These are phyloP conservation scores for Pleodorina starrii DNA, from an alignment of 139 green algal genomes.

Conservation along the genomic window DNA sequence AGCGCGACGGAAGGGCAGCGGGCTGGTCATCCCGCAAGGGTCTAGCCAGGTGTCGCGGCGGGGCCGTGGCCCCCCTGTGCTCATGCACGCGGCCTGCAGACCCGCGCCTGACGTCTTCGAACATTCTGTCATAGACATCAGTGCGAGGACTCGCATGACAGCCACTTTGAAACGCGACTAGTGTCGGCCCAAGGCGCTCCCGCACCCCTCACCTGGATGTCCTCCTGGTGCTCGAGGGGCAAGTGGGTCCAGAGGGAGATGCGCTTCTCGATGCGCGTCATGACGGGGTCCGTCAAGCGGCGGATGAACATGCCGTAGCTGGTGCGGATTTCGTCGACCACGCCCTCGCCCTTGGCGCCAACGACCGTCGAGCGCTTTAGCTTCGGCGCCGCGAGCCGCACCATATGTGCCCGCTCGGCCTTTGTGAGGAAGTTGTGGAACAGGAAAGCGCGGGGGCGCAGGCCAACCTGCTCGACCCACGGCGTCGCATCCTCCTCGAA, in stretches of 20 bases:
- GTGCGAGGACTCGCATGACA: too few relatives aligned
- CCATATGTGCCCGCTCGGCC: conserved; percentile 78
- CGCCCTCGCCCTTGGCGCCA: conserved; percentile 61
- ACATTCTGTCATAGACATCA: too few relatives aligned
- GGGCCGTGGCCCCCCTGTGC: too few relatives aligned
- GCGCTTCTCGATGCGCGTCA: conserved; percentile 65
- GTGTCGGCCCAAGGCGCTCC: too few relatives aligned
- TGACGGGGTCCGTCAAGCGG: conserved; percentile 55
- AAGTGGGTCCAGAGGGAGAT: conserved; percentile 67
- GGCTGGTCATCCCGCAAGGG: too few relatives aligned
- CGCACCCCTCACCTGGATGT: conserved; percentile 58
- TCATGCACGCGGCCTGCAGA: too few relatives aligned
- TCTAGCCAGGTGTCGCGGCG: too few relatives aligned
- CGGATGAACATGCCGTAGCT: conserved; percentile 60
- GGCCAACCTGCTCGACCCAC: conserved; percentile 77
- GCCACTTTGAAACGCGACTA: too few relatives aligned
- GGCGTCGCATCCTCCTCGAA: conserved; percentile 38
- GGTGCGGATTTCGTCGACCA: conserved; percentile 79
- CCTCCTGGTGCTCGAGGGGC: conserved; percentile 67
- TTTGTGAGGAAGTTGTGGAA: conserved; percentile 87
- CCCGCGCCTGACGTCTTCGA: too few relatives aligned
- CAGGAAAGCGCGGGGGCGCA: conserved; percentile 74
- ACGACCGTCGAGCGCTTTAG: conserved; percentile 85
- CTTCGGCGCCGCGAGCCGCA: conserved; percentile 60
- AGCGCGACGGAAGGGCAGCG: too few relatives aligned